Evolutionary conservation across 805 yeast species (phyloP), one percentile per base, ranked within the genome.

Genomic region (Wickerhamiella brachini): DNA sequence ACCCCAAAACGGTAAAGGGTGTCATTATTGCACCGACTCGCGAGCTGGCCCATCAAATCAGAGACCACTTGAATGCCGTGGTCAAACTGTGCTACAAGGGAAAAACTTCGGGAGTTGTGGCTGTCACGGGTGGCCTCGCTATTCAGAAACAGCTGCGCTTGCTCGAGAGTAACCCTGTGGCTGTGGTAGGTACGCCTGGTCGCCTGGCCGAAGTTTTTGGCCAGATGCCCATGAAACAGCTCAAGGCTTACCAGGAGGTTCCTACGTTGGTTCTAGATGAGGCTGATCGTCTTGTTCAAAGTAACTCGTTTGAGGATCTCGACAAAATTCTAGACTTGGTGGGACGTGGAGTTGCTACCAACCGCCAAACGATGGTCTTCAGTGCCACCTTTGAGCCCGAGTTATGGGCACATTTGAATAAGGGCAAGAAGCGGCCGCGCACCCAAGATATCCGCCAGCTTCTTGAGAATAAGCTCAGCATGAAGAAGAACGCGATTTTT

Each of bases 171-270:
- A 80, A 82, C 6, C 93, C 96, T 1, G 86, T 71, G 45, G 76
- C 93, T 18, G 68, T 93, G 13, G 90, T 93, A 39, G 96, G 96
- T 1, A 93, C 98, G 0, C 97, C 98, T 0, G 98, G 98, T 38
- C 78, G 98, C 56, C 79, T 85, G 63, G 72, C 87, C 48, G 97
- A 93, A 63, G 65, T 70, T 20, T 49, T 71, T 41, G 86, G 85
- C 51, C 57, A 65, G 72, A 77, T 52, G 75, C 59, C 39, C 61
- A 61, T 1, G 41, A 50, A 7, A 48, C 73, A 47, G 63, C 74
- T 13, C 60, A 65, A 26, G 62, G 71, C 60, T 66, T 80, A 54
- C 56, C 64, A 71, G 18, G 61, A 68, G 23, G 63, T 76, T 20
- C 74, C 77, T 29, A 65, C 74, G 2, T 61, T 80, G 22, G 95